These are phyloP conservation scores for Eugenia klotzschiana DNA, from an alignment of 441 rosid species.

Conservation along the genomic window DNA sequence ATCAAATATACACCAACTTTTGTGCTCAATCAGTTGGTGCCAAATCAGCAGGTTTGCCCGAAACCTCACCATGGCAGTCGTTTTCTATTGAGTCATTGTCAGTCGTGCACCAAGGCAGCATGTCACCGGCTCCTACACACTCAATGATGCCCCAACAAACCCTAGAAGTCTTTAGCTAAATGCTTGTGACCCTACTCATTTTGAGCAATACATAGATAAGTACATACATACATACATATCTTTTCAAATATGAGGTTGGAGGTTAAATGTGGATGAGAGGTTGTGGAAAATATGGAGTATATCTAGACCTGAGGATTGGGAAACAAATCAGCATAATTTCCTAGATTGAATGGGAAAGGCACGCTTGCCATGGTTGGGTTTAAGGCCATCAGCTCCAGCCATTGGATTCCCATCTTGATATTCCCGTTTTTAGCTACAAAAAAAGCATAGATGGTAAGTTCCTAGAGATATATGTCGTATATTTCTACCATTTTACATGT, in stretches of 20 bases:
- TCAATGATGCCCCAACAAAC: neutral
- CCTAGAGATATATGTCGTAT: neutral
- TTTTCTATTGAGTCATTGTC: neutral
- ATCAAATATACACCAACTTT: neutral
- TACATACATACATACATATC: constrained; percentile 15
- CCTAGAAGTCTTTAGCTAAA: neutral
- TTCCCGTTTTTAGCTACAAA: neutral
- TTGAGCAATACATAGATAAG: neutral
- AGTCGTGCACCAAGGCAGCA: neutral
- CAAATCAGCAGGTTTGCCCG: neutral
- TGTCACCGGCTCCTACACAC: neutral
- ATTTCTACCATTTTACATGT: neutral
- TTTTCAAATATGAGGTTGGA: constrained; percentile 48
- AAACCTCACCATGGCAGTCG: neutral
- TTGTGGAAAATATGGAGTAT: neutral
- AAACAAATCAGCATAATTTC: neutral
- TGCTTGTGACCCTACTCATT: neutral
- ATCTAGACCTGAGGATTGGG: neutral
- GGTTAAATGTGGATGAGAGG: neutral
- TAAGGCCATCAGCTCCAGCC: neutral
- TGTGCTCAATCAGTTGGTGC: neutral
- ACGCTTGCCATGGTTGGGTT: no score
- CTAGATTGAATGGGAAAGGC: neutral
- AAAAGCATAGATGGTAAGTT: neutral
- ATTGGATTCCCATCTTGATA: neutral